A percentile compares a stretch with the other conserved stretches of the same genome.
Conservation (phyloP, 345 rosid species). For the Populus davidiana region DNA sequence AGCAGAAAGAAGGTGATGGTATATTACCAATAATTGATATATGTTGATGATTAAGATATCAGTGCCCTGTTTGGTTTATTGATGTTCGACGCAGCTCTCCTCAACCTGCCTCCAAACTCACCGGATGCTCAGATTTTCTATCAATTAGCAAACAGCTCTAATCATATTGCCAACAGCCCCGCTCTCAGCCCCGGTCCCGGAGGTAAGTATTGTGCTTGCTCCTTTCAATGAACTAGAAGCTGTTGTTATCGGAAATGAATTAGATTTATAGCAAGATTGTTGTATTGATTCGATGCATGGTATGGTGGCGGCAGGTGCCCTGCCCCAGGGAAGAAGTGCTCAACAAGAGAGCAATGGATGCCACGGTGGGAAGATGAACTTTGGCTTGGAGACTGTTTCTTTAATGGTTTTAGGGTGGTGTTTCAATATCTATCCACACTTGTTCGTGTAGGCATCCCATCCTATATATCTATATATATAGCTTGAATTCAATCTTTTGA, state of each 20-base stretch:
- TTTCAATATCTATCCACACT: neutral
- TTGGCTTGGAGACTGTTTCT: conserved; percentile 11
- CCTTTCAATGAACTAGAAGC: too few species aligned
- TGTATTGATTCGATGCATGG: too few species aligned
- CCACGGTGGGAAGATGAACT: conserved; percentile 7
- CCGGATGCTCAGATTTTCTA: conserved; percentile 67
- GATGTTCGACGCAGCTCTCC: conserved; percentile 36
- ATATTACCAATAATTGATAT: too few species aligned
- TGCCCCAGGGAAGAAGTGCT: conserved; percentile 2
- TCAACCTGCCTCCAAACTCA: conserved; percentile 64
- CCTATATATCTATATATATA: too few species aligned
- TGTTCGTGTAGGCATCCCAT: neutral
- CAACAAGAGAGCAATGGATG: conserved; percentile 18
- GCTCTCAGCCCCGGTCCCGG: conserved; percentile 13
- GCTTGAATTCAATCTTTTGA: too few species aligned
- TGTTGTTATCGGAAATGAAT: too few species aligned
- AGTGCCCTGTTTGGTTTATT: too few species aligned
- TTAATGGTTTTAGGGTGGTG: conserved; percentile 8
- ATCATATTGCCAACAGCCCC: conserved; percentile 12
- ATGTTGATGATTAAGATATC: too few species aligned
- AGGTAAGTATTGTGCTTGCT: neutral
- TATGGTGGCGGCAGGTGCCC: neutral
- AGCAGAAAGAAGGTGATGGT: too few species aligned
- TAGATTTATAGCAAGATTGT: too few species aligned
- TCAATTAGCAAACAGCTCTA: conserved; percentile 34